phyloP scores from a whole-genome alignment of 1,284 basidiomycete species.

The Apiotrichum porosum region DNA sequence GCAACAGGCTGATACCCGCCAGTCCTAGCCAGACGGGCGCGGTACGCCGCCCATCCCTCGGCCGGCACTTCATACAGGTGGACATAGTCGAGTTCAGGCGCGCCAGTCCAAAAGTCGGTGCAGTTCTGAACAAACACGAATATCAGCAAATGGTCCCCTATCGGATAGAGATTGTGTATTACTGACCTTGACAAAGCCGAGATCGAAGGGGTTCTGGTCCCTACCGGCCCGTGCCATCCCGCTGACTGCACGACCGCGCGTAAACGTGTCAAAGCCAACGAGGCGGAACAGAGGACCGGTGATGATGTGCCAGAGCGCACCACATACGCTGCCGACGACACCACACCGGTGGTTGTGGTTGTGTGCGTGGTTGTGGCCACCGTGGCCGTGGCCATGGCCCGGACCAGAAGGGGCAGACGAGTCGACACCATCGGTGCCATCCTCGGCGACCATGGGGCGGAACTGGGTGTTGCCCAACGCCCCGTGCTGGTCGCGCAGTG shows the following conservation, averaged over 20 bases:
- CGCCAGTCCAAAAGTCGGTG: conserved; percentile 89
- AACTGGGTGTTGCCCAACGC: conserved; percentile 37
- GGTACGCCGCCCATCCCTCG: conserved; percentile 55
- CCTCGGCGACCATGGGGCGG: conserved; percentile 8
- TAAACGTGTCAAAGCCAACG: conserved; percentile 88
- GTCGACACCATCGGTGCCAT: neutral
- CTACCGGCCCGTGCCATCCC: conserved; percentile 61
- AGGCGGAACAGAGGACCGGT: conserved; percentile 63
- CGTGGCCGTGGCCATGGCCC: conserved; percentile 16
- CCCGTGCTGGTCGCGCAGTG: conserved; percentile 46
- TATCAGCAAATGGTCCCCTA: neutral
- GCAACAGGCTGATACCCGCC: conserved; percentile 31
- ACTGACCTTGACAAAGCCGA: conserved; percentile 60
- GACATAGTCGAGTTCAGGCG: conserved; percentile 81
- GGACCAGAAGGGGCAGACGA: neutral
- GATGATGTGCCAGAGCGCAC: conserved; percentile 20
- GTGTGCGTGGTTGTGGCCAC: conserved; percentile 14
- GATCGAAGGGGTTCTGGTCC: conserved; percentile 86
- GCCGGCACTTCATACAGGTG: conserved; percentile 80
- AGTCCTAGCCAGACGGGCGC: conserved; percentile 22
- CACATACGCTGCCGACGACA: conserved; percentile 35
- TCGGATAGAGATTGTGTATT: too few relatives aligned
- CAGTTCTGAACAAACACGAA: conserved; percentile 62
- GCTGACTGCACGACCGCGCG: conserved; percentile 77
- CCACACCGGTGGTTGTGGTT: conserved; percentile 43